Conservation (phyloP, 306 rosid species). For the Boehmeria nivea region DNA sequence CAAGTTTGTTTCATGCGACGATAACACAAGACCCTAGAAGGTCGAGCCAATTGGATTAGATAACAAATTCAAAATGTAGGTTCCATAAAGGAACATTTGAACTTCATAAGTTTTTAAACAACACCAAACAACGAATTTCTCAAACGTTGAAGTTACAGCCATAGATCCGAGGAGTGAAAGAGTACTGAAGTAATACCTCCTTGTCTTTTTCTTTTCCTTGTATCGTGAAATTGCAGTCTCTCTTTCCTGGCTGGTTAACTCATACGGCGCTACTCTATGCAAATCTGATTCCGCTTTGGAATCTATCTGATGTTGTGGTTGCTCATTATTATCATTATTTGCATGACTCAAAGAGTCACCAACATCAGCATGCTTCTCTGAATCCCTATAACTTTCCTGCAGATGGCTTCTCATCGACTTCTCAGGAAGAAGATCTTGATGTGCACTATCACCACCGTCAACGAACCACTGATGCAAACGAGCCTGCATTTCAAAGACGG, state of each 20-base stretch:
- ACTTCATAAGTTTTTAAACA: too few relatives aligned
- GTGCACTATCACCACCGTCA: conserved; percentile 28
- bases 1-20: too few relatives aligned
- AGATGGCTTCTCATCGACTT: too few relatives aligned
- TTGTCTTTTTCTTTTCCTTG: conserved; percentile 84
- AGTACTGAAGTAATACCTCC: conserved; percentile 70
- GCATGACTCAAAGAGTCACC: conserved; percentile 24
- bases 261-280: conserved; percentile 42
- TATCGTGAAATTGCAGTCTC: conserved; percentile 77
- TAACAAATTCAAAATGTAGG: too few relatives aligned
- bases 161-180: too few relatives aligned
- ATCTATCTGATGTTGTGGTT: conserved; percentile 16
- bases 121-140: too few relatives aligned
- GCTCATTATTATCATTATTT: conserved; percentile 24
- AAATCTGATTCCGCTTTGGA: conserved; percentile 30
- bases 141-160: too few relatives aligned
- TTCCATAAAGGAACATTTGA: too few relatives aligned
- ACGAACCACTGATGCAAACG: conserved; percentile 35
- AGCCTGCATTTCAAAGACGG: conserved; percentile 15
- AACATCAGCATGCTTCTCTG: conserved; percentile 26
- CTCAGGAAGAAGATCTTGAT: too few relatives aligned
- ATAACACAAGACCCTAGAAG: too few relatives aligned
- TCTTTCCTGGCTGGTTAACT: conserved; percentile 57
- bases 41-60: too few relatives aligned
- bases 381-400: conserved; percentile 31